Conservation (phyloP, 2,329 filamentous ascomycete genomes). For the Penicillium freii region DNA sequence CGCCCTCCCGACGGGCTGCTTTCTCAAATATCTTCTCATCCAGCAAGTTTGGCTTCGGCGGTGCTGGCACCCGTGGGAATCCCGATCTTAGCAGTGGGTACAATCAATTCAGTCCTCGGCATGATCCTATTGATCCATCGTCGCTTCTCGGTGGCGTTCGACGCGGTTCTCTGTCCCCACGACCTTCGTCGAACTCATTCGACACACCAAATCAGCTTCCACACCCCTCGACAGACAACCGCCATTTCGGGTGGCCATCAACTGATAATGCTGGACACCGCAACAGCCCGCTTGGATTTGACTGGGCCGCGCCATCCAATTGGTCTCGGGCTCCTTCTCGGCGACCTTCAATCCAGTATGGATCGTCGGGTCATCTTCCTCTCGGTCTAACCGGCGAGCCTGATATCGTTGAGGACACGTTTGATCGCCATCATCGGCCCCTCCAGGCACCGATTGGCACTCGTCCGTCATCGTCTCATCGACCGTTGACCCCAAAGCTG, state of each 20-base stretch:
- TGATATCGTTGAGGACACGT: conserved; percentile 49
- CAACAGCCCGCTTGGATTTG: conserved; percentile 50
- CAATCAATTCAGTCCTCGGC: conserved; percentile 48
- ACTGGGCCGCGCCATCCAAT: conserved; percentile 55
- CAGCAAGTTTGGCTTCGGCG: conserved; percentile 39
- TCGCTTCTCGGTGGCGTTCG: conserved; percentile 45
- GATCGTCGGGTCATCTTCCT: conserved; percentile 64
- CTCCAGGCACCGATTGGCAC: conserved; percentile 74
- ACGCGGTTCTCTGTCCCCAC: conserved; percentile 45
- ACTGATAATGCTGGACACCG: conserved; percentile 55
- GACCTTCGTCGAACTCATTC: conserved; percentile 54
- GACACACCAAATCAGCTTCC: conserved; percentile 59
- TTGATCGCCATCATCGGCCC: conserved; percentile 50
- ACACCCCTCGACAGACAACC: conserved; percentile 74
- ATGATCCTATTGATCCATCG: conserved; percentile 48
- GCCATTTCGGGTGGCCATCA: conserved; percentile 67
- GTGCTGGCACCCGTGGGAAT: conserved; percentile 31
- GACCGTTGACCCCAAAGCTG: conserved; percentile 59
- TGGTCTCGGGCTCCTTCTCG: conserved; percentile 78
- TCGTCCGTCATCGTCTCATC: conserved; percentile 60
- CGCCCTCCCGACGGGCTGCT: conserved; percentile 40
- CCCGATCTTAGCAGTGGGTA: conserved; percentile 41
- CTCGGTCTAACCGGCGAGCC: conserved; percentile 54
- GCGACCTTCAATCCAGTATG: conserved; percentile 74
- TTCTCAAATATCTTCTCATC: conserved; percentile 47